phyloP scores from a whole-genome alignment of 2,329 filamentous ascomycete genomes.

The Penicillium sp. region DNA sequence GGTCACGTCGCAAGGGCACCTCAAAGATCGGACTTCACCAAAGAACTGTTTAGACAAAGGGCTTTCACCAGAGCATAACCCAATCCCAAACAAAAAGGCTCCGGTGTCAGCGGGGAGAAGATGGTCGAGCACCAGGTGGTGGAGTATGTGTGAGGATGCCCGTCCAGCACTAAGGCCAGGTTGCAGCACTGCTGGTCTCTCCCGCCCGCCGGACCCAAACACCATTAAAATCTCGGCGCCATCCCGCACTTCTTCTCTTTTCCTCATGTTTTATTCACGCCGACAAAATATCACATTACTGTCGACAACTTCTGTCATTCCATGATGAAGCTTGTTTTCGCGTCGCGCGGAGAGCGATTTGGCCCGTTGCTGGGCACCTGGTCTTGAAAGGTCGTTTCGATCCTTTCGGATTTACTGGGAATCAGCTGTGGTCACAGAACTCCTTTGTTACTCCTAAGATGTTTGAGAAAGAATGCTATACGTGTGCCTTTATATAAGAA shows the following conservation, averaged over 20 bases:
- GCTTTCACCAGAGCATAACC: slow-evolving; percentile 35
- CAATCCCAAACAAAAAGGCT: slow-evolving; percentile 29
- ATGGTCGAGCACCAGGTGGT: slow-evolving; percentile 32
- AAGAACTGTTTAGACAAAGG: slow-evolving; percentile 22
- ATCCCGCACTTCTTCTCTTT: slow-evolving; percentile 38
- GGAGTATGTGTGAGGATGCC: slow-evolving; percentile 38
- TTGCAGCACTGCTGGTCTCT: slow-evolving; percentile 46
- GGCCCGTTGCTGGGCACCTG: slow-evolving; percentile 73
- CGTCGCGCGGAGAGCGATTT: slow-evolving; percentile 66
- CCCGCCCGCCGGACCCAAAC: slow-evolving; percentile 35
- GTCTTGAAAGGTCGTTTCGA: slow-evolving; percentile 66
- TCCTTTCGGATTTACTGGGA: slow-evolving; percentile 65
- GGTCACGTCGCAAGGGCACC: slow-evolving; percentile 21
- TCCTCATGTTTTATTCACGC: slow-evolving; percentile 46
- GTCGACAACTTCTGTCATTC: slow-evolving; percentile 55
- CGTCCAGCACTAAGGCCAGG: slow-evolving; percentile 46
- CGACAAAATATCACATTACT: slow-evolving; percentile 62
- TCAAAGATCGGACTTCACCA: slow-evolving; percentile 22
- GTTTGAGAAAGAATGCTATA: not conserved
- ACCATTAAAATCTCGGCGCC: slow-evolving; percentile 32
- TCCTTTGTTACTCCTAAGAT: not conserved
- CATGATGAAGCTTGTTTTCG: slow-evolving; percentile 65
- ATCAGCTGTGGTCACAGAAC: slow-evolving; percentile 69
- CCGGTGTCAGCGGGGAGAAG: slow-evolving; percentile 33
- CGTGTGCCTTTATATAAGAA: slow-evolving; percentile 1